A percentile compares a stretch with the other conserved stretches of the same genome.
Conservation (phyloP, 495 filamentous ascomycete genomes). For the Aspergillus mulundensis region DNA sequence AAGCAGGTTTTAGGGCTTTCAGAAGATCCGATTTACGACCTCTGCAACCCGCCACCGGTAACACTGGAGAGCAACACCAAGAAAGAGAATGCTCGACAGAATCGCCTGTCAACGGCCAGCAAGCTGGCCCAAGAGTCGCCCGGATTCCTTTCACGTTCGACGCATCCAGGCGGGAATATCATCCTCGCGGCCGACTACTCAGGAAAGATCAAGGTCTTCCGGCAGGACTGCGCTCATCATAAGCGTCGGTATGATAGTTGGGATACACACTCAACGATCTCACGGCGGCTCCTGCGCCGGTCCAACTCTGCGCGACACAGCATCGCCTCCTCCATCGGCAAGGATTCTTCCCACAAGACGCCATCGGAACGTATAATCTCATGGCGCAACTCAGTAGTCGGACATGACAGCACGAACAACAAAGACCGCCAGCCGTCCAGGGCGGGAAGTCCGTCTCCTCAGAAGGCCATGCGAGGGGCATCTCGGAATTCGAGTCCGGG, state of each 20-base stretch:
- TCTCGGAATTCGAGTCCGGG: constrained; percentile 29
- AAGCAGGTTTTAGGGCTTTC: constrained; percentile 73
- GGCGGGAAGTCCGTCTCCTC: constrained; percentile 55
- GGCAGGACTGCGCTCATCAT: constrained; percentile 81
- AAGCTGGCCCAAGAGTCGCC: constrained; percentile 58
- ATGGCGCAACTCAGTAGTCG: constrained; percentile 78
- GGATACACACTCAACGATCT: constrained; percentile 68
- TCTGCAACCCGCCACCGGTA: constrained; percentile 93
- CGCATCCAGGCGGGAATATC: constrained; percentile 82
- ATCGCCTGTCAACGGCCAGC: constrained; percentile 42
- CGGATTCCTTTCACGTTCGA: constrained; percentile 67
- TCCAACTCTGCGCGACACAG: constrained; percentile 59
- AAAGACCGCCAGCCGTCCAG: constrained; percentile 30
- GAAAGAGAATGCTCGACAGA: constrained; percentile 21
- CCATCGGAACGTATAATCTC: constrained; percentile 81
- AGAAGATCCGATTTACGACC: constrained; percentile 89
- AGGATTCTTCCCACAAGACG: constrained; percentile 49
- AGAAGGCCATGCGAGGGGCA: constrained; percentile 40
- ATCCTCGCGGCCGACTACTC: constrained; percentile 86
- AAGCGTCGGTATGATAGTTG: constrained; percentile 51
- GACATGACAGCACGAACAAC: constrained; percentile 46
- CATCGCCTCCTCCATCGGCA: constrained; percentile 44
- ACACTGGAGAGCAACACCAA: constrained; percentile 69
- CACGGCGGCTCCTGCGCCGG: constrained; percentile 67
- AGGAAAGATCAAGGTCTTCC: constrained; percentile 87